phyloP scores from a whole-genome alignment of 2,329 filamentous ascomycete genomes.

The Xenoacremonium recifei region DNA sequence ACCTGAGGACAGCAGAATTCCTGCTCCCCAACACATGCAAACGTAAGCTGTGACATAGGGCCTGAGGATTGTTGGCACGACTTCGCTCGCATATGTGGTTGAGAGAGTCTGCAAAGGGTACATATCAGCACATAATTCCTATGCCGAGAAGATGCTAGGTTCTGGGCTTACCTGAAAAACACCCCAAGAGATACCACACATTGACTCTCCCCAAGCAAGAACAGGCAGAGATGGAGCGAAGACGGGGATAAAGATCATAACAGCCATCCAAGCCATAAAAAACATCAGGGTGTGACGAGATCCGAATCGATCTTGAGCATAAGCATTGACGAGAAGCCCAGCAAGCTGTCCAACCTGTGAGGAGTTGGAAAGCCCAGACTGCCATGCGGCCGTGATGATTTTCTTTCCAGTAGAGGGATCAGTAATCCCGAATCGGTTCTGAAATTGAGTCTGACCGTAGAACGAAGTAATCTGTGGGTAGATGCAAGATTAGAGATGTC shows the following conservation, averaged over 20 bases:
- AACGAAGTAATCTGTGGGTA: slow-evolving; percentile 11
- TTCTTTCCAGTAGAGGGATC: slow-evolving; percentile 26
- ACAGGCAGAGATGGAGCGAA: slow-evolving; percentile 34
- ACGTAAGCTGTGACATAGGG: slow-evolving; percentile 41
- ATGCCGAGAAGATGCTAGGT: no score
- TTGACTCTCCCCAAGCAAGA: slow-evolving; percentile 32
- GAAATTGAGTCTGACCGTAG: slow-evolving; percentile 15
- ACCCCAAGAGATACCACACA: slow-evolving; percentile 37
- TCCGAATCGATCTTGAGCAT: slow-evolving; percentile 37
- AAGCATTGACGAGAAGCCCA: slow-evolving; percentile 41
- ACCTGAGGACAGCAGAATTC: slow-evolving; percentile 40
- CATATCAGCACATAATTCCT: no score
- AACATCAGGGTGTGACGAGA: slow-evolving; percentile 17
- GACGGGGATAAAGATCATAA: slow-evolving; percentile 13
- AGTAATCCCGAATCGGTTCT: slow-evolving; percentile 12
- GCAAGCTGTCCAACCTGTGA: slow-evolving; percentile 42
- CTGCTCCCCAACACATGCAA: slow-evolving; percentile 44
- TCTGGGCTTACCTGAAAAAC: slow-evolving; percentile 23
- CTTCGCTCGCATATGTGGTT: slow-evolving; percentile 43
- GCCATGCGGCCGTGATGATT: slow-evolving; percentile 43
- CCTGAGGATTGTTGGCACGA: slow-evolving; percentile 33
- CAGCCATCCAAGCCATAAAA: slow-evolving; percentile 14
- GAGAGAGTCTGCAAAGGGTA: slow-evolving; percentile 33
- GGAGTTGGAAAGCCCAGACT: slow-evolving; percentile 44
- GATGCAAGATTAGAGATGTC: no score